Percentiles rank a stretch among this genome's conserved stretches.
Conservation (phyloP, 2,329 filamentous ascomycete species). For the Fusarium pseudoanthophilum region DNA sequence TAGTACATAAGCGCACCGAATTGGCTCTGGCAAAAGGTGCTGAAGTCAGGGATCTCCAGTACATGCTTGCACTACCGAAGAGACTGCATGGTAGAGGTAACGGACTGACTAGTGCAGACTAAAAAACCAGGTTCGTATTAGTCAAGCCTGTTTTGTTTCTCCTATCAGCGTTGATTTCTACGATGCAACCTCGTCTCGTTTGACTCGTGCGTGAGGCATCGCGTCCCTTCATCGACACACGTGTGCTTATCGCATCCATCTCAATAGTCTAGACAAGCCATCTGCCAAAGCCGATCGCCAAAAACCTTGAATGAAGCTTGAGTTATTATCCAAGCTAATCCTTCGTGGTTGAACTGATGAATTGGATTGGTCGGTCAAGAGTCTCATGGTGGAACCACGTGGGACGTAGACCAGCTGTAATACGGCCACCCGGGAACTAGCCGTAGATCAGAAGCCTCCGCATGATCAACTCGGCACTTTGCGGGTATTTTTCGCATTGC, state of each 20-base stretch:
- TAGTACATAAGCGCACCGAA: rapidly evolving
- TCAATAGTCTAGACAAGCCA: background rate
- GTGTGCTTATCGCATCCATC: background rate
- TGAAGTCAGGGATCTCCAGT: background rate
- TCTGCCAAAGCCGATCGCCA: background rate
- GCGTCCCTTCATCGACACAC: conserved; percentile 7
- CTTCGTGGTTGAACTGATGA: conserved; percentile 30
- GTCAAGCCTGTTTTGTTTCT: background rate
- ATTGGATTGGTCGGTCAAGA: conserved; percentile 28
- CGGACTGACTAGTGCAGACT: background rate
- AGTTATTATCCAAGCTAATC: background rate
- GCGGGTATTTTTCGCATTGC: conserved; percentile 8
- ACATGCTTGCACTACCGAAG: background rate
- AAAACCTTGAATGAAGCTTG: background rate
- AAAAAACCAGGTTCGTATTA: rapidly evolving
- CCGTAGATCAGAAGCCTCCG: conserved; percentile 1
- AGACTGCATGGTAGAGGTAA: background rate
- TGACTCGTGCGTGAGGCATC: conserved; percentile 4
- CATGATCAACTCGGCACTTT: conserved; percentile 31
- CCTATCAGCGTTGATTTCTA: background rate
- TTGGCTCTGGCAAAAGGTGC: rapidly evolving
- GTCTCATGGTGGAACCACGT: conserved; percentile 36
- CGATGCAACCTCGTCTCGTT: background rate
- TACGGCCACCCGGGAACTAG: conserved; percentile 26
- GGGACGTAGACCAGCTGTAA: conserved; percentile 29